phyloP scores from a whole-genome alignment of 768 basidiomycete species.

The Mycena belliarum region DNA sequence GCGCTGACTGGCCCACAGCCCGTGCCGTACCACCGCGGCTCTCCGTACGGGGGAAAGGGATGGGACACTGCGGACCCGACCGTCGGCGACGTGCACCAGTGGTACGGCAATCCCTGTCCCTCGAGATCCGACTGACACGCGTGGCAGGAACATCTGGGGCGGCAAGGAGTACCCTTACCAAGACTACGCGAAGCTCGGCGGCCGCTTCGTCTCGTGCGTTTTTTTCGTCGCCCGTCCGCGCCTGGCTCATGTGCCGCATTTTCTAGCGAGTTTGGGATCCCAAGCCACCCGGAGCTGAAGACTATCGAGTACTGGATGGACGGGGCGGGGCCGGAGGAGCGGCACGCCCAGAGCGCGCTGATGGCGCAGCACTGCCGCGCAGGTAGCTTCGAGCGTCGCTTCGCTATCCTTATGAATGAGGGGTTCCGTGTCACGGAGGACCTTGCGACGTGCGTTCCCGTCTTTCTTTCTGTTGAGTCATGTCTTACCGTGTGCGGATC shows the following conservation, averaged over 20 bases:
- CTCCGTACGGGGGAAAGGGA: conserved; percentile 80
- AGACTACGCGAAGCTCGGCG: conserved; percentile 60
- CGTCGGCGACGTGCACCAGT: conserved; percentile 83
- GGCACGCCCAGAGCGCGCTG: conserved; percentile 57
- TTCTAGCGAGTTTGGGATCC: conserved; percentile 62
- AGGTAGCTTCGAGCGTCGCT: conserved; percentile 54
- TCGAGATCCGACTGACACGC: too few species aligned
- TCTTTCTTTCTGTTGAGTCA: conserved; percentile 1
- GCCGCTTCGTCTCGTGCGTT: conserved; percentile 60
- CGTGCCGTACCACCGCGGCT: conserved; percentile 78
- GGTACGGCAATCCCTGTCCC: too few species aligned
- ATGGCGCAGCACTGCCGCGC: conserved; percentile 64
- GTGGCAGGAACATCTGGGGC: conserved; percentile 69
- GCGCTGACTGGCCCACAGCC: conserved; percentile 41
- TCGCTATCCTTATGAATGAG: conserved; percentile 60
- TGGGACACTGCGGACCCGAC: conserved; percentile 71
- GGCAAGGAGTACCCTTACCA: conserved; percentile 62
- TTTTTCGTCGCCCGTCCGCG: too few species aligned
- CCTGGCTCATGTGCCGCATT: neutral
- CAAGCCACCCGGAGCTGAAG: conserved; percentile 55
- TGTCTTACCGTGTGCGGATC: neutral
- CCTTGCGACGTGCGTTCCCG: conserved; percentile 42
- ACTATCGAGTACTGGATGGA: conserved; percentile 62
- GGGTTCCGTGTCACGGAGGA: conserved; percentile 52
- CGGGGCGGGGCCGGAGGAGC: conserved; percentile 40